Evolutionary conservation across 2,329 filamentous ascomycete genomes (phyloP), one percentile per base, ranked within the genome.

Genomic region (Cladosporium sp.): DNA sequence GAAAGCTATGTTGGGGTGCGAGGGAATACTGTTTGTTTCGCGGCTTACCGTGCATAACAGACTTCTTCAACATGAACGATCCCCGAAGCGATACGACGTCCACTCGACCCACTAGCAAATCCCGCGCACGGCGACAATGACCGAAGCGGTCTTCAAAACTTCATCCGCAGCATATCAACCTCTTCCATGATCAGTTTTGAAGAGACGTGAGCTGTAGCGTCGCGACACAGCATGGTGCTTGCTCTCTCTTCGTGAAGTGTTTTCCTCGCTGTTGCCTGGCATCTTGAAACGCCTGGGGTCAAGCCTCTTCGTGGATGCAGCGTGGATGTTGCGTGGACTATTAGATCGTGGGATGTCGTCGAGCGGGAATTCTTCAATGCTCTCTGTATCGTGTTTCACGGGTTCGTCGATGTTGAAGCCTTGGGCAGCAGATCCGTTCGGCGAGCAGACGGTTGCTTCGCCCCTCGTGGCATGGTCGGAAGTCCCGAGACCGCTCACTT

Each of bases 401-500:
- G 8, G 13, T n/a, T n/a, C 49, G 18, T 54, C 51, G 10, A 30
- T 1, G 16, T 21, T 14, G 18, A 13, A 5, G 26, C 1, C 28
- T 21, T 54, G 51, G 8, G 28, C n/a, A 13, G 51, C 5, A n/a
- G 11, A 6, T 1, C 4, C 4, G 13, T 28, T 32, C 7, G 26
- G 54, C 39, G 48, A 32, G 26, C 13, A 21, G 25, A 56, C 28
- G 26, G 11, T 54, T 49, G 51, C 21, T 28, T 63, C 63, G 16
- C 59, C 66, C n/a, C 43, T 32, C 11, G 64, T 66, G 11, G 66
- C 66, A 4, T 59, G 60, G 34, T 64, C 63, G 18, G 67, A 70
- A 18, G 64, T 66, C 5, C 66, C 66, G 25, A 66, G 66, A 21
- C 64, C 66, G 23, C 66, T 64, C 18, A 66, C 66, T 43, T 58